Evolutionary conservation across 2,329 filamentous ascomycete genomes (phyloP).

Genomic region (Venturia pyrina): DNA sequence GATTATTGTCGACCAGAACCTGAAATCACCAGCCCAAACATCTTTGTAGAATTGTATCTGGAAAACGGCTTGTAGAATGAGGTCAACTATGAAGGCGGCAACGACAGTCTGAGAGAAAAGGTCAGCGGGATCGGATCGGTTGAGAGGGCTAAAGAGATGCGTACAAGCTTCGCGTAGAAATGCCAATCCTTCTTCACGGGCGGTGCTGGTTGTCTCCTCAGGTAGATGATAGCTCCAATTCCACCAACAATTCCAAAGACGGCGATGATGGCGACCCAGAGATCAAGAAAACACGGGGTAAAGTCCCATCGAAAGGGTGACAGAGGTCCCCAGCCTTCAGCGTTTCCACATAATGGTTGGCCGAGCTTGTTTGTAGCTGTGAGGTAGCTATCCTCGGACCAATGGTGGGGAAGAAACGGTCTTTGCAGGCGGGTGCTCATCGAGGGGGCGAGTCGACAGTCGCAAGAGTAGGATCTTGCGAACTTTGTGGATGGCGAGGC

Average conservation of each 20-base stretch:
- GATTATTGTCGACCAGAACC: slow-evolving; percentile 70
- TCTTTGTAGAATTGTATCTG: slow-evolving; percentile 61
- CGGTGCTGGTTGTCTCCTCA: slow-evolving; percentile 57
- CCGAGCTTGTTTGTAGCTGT: background rate
- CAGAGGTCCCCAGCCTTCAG: slow-evolving; percentile 90
- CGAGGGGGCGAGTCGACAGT: background rate
- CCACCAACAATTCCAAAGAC: slow-evolving; percentile 71
- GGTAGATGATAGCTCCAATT: slow-evolving; percentile 63
- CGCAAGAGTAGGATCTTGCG: background rate
- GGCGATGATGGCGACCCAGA: slow-evolving; percentile 72
- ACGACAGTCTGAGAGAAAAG: slow-evolving; percentile 45
- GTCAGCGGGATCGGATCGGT: background rate
- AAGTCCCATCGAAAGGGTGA: slow-evolving; percentile 85
- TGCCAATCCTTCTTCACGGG: slow-evolving; percentile 75
- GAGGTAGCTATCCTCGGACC: slow-evolving; percentile 2
- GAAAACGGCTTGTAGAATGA: slow-evolving; percentile 61
- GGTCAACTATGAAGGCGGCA: slow-evolving; percentile 55
- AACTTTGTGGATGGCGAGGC: background rate
- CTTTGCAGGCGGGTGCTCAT: slow-evolving; percentile 1
- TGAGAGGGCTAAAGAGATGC: slow-evolving; percentile 16
- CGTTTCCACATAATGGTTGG: slow-evolving; percentile 76
- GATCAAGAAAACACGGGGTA: slow-evolving; percentile 93
- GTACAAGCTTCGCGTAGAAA: slow-evolving; percentile 85
- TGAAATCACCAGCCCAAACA: slow-evolving; percentile 71
- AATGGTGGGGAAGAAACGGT: background rate